Base-by-base conservation (phyloP, 2,329 filamentous ascomycete species). In the Xylaria sp. region DNA sequence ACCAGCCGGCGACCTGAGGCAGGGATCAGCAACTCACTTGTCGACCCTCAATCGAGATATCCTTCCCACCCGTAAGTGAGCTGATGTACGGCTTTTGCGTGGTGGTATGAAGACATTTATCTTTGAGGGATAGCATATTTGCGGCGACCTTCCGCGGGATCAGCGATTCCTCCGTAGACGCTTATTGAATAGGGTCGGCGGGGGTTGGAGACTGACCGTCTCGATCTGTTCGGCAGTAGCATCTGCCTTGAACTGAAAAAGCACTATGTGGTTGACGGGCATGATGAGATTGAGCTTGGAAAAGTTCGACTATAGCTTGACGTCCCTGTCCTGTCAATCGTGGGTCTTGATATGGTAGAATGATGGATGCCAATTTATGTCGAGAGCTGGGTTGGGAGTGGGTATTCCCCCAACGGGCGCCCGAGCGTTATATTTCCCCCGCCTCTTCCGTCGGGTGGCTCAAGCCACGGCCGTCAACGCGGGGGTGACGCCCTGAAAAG, bases 71-170 rank as follows among this genome's bases (percentile, higher is more conserved):
- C 0, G 81, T 80, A 15, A 83, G 78, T 0, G 83, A 80, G 58
- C 80, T 82, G 60, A 91, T 85, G 69, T 91, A 92, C 0, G 83
- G 83, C 61, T 84, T 77, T 8, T 86, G 77, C 0, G 85, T 83
- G 2, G 77, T 78, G 11, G 87, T 86, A 64, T 88, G 84, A 2
- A 89, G 43, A 72, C 89, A 92, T 14, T 79, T 80, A 3, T 86
- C 76, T 66, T 82, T 80, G 2, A 92, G 76, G 0, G 76, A 79
- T 14, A 89, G 75, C 81, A 90, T 86, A 17, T 81, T 53, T 19
- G 53, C 47, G 43, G 57, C 63, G 37, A 60, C 67, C 68, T 65
- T 35, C 33, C 3, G n/a, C n/a, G 14, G 23, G 15, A 19, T 23
- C n/a, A n/a, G 31, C 11, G 28, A 40, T 35, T n/a, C 6, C 38